Base-by-base conservation (phyloP, 2,329 filamentous ascomycete genomes). In the Xenosphaeropsis pyriputrescens region DNA sequence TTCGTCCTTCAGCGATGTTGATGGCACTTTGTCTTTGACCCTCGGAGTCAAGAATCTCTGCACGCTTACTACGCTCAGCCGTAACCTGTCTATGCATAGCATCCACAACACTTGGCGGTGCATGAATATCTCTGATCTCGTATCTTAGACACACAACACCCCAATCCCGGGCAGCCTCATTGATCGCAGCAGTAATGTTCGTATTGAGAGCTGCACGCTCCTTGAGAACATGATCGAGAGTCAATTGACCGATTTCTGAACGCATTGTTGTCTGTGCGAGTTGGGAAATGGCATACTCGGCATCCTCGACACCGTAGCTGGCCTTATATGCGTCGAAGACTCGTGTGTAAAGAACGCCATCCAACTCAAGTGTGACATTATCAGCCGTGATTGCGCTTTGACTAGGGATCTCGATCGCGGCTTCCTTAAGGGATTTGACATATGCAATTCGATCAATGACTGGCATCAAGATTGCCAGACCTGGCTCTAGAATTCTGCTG, bases 61-160 rank as follows among this genome's bases (percentile, higher is more conserved):
- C 91, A 46, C 91, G 81, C 72, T 98, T 98, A 53, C 84, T 93
- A 32, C 91, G 82, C 65, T 98, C 91, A 14, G 91, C 91, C 0
- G 91, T 96, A 36, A 98, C 91, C 59, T 96, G 89, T 46, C 91
- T 75, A 65, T 98, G 91, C 91, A 98, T 98, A 52, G 91, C 91
- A 52, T 88, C 85, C 43, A 96, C 89, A 11, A 98, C 91, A 36
- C 82, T 81, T 22, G 79, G 84, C 2, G 91, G 91, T 0, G 91
- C 91, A 62, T 98, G 91, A 53, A 98, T 98, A 60, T 98, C 91
- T 48, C 91, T 74, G 57, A 98, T 98, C 62, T 98, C 91, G 66
- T 98, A 98, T 41, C 91, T 81, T 43, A 98, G 70, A 56, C 91
- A 98, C 26, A 85, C 85, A 15, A 98, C 85, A 42, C 91, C 91